Evolutionary conservation across 352 stramenopile species (phyloP).

Genomic region (Phytopythium ostracodes): DNA sequence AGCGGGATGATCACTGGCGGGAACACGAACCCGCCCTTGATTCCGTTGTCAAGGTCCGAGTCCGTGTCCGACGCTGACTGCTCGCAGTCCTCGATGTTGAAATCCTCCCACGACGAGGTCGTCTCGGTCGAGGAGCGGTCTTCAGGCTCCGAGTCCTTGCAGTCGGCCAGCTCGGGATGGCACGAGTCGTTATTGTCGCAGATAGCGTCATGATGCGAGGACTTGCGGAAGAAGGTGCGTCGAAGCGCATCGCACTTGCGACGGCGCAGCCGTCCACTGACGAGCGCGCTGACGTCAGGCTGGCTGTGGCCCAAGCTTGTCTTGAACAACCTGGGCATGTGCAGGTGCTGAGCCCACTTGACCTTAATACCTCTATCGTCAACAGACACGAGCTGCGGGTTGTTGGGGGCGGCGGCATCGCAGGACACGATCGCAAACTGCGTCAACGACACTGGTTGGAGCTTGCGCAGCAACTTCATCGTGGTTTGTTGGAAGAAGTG

Average conservation of each 20-base stretch:
- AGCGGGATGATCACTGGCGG: constrained; percentile 50
- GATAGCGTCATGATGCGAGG: constrained; percentile 11
- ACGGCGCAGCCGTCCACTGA: too few species aligned
- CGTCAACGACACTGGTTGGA: constrained; percentile 10
- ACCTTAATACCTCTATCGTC: constrained; percentile 1
- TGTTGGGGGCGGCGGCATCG: background rate
- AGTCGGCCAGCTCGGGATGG: constrained; percentile 13
- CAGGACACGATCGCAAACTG: constrained; percentile 5
- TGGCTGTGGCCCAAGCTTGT: constrained; percentile 13
- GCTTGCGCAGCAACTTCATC: constrained; percentile 17
- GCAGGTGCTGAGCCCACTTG: constrained; percentile 11
- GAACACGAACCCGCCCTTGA: constrained; percentile 18
- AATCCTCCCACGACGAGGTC: constrained; percentile 12
- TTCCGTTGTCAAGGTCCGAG: constrained; percentile 15
- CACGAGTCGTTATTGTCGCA: constrained; percentile 14
- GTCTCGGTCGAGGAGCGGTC: constrained; percentile 21
- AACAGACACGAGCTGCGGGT: background rate
- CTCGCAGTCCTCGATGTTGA: constrained; percentile 1
- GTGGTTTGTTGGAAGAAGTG: background rate
- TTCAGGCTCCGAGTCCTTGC: constrained; percentile 13
- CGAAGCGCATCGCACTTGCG: constrained; percentile 4
- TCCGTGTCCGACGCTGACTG: constrained; percentile 12
- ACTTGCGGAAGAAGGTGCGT: constrained; percentile 6
- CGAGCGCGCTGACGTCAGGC: background rate
- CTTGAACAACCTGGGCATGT: constrained; percentile 8